Evolutionary conservation across 441 rosid genomes (phyloP), one percentile per base, ranked within the genome.

Genomic region (Populus hybrid): DNA sequence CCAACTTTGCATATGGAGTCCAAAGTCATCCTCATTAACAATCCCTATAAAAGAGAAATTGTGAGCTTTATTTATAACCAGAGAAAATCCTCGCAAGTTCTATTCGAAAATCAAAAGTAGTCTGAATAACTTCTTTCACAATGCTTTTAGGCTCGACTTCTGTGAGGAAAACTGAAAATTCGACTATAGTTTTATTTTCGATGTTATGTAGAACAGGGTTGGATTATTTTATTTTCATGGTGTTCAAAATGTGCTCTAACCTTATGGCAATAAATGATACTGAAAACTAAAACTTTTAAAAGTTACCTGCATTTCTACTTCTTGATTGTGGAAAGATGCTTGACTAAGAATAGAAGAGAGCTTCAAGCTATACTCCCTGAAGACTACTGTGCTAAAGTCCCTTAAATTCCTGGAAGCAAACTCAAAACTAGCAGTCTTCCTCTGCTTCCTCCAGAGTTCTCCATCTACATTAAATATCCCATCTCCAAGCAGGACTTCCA

Each of bases 321-420:
- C 85, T 85, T 84, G 84, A 30, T 87, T 84, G 42, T 30, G 71
- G 71, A 80, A 82, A 65, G 94, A 89, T 18, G 89, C 80, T 7
- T 74, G 75, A 65, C 69, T 69, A 16, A 81, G 83, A 63, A 77
- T 77, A 46, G 80, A 81, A 32, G 83, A 81, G 35, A 77, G 85
- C 68, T 83, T 83, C 73, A 94, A 82, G 84, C 95, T 89, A 77
- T 89, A 92, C 18, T 95, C 98, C 79, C 92, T 89, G 85, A 95
- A 95, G 69, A 95, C 97, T n/a, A 85, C 80, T n/a, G 95, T 89
- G 83, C 98, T 95, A 77, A 91, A 92, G 76, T 92, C 98, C 82
- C 93, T 91, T n/a, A 91, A 86, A 83, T 94, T 95, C 91, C 92
- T 95, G 71, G 99, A 95, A 71, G 99, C 98, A 75, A 95, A 94